These are phyloP conservation scores for Neolentinus lepideus DNA, from an alignment of 1,284 basidiomycete genomes.

Conservation along the genomic window DNA sequence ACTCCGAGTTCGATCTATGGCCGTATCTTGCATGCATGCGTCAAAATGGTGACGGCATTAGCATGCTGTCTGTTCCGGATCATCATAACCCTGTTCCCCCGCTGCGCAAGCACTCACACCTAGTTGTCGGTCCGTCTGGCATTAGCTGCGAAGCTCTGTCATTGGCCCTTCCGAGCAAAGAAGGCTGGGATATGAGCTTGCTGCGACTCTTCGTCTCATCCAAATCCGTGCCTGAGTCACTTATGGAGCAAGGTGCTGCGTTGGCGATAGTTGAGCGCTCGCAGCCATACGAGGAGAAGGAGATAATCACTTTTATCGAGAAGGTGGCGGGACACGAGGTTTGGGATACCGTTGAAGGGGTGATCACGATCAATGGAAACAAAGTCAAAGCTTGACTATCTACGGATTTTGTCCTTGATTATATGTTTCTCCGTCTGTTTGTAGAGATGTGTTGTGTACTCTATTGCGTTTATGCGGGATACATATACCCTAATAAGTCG, in stretches of 20 bases:
- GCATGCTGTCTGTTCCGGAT: conserved; percentile 31
- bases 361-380: neutral
- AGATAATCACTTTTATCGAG: neutral
- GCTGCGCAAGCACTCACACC: conserved; percentile 23
- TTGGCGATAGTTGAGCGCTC: neutral
- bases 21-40: conserved; percentile 42
- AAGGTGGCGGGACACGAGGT: neutral
- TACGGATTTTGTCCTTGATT: neutral
- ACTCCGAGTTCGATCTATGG: conserved; percentile 34
- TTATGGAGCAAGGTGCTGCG: conserved; percentile 29
- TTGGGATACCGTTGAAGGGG: neutral
- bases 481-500: neutral
- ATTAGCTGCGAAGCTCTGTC: conserved; percentile 25
- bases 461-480: too few species aligned
- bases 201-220: conserved; percentile 40
- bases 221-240: conserved; percentile 31
- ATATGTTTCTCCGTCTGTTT: too few species aligned
- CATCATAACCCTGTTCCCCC: conserved; percentile 23
- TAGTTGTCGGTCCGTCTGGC: conserved; percentile 27
- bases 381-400: neutral
- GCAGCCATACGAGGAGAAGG: neutral
- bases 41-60: conserved; percentile 34
- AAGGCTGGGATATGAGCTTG: conserved; percentile 30
- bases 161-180: conserved; percentile 21
- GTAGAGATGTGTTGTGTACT: too few species aligned